Evolutionary conservation across 805 yeast genomes (phyloP).

Genomic region (Debaryomyces hansenii): DNA sequence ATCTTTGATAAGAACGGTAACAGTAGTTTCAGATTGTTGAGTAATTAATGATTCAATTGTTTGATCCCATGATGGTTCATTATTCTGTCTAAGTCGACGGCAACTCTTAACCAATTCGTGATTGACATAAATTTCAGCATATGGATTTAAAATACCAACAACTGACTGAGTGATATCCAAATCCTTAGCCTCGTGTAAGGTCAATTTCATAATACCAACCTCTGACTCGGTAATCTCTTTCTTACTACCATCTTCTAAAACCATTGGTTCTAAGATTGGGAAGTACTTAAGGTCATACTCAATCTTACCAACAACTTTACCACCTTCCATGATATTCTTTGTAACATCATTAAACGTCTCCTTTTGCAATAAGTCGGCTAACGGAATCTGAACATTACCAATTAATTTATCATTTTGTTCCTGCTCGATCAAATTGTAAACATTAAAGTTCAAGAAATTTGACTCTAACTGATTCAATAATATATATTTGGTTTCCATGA

Average conservation of each 20-base stretch:
- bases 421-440: slow-evolving; percentile 53
- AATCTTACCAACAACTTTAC: slow-evolving; percentile 57
- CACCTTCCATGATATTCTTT: slow-evolving; percentile 47
- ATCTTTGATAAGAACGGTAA: slow-evolving; percentile 63
- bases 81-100: slow-evolving; percentile 63
- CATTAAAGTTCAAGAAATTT: slow-evolving; percentile 50
- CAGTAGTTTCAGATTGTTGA: slow-evolving; percentile 54
- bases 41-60: slow-evolving; percentile 60
- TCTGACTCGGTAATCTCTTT: slow-evolving; percentile 58
- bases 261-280: slow-evolving; percentile 46
- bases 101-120: slow-evolving; percentile 54
- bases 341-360: slow-evolving; percentile 43
- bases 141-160: slow-evolving; percentile 58
- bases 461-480: slow-evolving; percentile 58
- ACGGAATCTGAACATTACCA: slow-evolving; percentile 51
- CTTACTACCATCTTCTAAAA: slow-evolving; percentile 49
- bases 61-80: slow-evolving; percentile 74
- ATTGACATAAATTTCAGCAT: slow-evolving; percentile 65
- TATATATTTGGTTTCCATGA: slow-evolving; percentile 65
- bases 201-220: slow-evolving; percentile 69
- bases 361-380: slow-evolving; percentile 60
- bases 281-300: slow-evolving; percentile 56
- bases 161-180: slow-evolving; percentile 55
- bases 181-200: slow-evolving; percentile 58
- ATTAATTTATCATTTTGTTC: slow-evolving; percentile 54